These are phyloP conservation scores for Chalciporus pseudorubinellus DNA, from an alignment of 768 basidiomycete species.

Conservation along the genomic window DNA sequence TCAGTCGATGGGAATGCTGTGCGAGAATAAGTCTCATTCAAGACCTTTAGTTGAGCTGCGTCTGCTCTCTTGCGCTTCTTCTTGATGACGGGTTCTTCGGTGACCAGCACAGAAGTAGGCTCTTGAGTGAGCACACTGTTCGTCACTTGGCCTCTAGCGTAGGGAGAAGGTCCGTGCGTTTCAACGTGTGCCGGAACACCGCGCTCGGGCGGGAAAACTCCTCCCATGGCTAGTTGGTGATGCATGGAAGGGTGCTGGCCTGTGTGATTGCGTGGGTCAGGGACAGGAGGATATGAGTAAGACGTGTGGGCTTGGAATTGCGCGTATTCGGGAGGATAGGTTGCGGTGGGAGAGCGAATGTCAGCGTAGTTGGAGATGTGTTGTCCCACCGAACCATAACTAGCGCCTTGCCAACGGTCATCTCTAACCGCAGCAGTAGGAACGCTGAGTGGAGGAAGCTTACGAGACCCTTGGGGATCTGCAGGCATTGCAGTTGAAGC, in stretches of 20 bases:
- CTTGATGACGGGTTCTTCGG: slow-evolving; percentile 73
- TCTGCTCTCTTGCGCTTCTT: slow-evolving; percentile 88
- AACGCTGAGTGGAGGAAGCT: slow-evolving; percentile 54
- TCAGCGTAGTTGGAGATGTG: slow-evolving; percentile 38
- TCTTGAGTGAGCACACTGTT: slow-evolving; percentile 33
- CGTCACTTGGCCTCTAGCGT: slow-evolving; percentile 42
- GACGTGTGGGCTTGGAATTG: slow-evolving; percentile 40
- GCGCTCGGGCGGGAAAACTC: slow-evolving; percentile 32
- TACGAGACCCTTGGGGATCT: slow-evolving; percentile 52
- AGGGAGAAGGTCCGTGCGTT: slow-evolving; percentile 44
- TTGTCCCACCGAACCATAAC: slow-evolving; percentile 36
- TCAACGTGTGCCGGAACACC: slow-evolving; percentile 40
- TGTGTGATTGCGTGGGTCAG: slow-evolving; percentile 36
- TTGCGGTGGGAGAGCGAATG: slow-evolving; percentile 64
- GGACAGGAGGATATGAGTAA: slow-evolving; percentile 34
- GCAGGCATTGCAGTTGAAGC: slow-evolving; percentile 47
- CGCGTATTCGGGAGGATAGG: slow-evolving; percentile 56
- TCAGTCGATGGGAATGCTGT: slow-evolving; percentile 89
- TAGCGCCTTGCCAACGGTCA: slow-evolving; percentile 47
- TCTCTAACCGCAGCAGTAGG: slow-evolving; percentile 42
- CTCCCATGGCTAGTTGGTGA: slow-evolving; percentile 29
- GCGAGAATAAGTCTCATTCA: slow-evolving; percentile 76
- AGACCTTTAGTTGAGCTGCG: slow-evolving; percentile 71
- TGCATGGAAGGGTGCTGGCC: slow-evolving; percentile 25
- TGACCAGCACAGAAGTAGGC: slow-evolving; percentile 34